Conservation (phyloP, 192 early-diverging fungal species). For the Geranomyces michiganensis region DNA sequence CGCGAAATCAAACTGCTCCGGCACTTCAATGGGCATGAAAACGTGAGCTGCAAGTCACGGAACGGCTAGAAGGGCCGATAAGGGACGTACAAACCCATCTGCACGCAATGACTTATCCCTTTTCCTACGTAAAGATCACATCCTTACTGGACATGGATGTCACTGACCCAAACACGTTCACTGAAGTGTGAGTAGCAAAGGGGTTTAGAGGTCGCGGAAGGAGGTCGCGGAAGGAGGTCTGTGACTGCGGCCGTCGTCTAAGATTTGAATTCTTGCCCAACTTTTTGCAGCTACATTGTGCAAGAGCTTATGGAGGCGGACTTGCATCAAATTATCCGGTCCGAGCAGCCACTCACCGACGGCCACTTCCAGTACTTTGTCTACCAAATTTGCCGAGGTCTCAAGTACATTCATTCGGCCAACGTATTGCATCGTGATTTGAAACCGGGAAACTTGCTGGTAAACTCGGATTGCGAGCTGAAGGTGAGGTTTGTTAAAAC, state of each 20-base stretch:
- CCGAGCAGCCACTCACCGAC: conserved; percentile 77
- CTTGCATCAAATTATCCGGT: conserved; percentile 86
- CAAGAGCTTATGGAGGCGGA: conserved; percentile 90
- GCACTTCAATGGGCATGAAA: conserved; percentile 94
- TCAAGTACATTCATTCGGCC: conserved; percentile 93
- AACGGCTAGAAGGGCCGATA: too few relatives aligned
- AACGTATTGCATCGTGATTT: conserved; percentile 94
- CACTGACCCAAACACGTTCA: conserved; percentile 56
- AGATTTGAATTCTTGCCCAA: background rate
- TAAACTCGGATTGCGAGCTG: conserved; percentile 97
- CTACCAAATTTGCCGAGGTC: conserved; percentile 84
- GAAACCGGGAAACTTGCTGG: conserved; percentile 93
- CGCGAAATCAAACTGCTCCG: conserved; percentile 91
- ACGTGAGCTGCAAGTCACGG: conserved; percentile 65
- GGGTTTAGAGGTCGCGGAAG: background rate
- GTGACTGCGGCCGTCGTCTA: too few relatives aligned
- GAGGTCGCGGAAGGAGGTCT: too few relatives aligned
- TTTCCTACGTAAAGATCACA: conserved; percentile 48
- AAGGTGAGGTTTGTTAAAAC: conserved; percentile 43
- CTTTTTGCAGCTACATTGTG: conserved; percentile 46
- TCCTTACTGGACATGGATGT: conserved; percentile 71
- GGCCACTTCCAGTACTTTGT: conserved; percentile 90
- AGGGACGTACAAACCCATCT: too few relatives aligned
- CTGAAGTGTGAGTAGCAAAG: conserved; percentile 45
- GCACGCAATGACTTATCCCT: background rate